phyloP scores from a whole-genome alignment of 2,329 filamentous ascomycete species.

The Penicillium palitans region DNA sequence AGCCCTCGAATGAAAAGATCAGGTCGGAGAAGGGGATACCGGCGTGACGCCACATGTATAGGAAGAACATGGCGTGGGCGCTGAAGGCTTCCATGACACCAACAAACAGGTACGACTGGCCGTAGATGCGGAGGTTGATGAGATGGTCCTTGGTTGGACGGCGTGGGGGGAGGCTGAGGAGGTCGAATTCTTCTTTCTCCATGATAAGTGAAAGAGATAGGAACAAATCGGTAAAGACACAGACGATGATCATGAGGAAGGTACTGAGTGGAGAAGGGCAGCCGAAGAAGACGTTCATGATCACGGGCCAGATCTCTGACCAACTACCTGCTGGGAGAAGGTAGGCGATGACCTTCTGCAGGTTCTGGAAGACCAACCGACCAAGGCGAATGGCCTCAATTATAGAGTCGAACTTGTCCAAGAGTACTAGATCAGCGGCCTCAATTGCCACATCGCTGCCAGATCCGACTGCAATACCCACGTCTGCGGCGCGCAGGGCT shows the following conservation, averaged over 20 bases:
- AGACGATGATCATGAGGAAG: constrained; percentile 61
- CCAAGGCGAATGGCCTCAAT: constrained; percentile 36
- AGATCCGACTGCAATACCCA: constrained; percentile 39
- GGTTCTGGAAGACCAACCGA: constrained; percentile 38
- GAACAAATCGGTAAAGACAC: constrained; percentile 58
- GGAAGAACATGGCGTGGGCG: constrained; percentile 56
- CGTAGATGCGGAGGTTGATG: constrained; percentile 55
- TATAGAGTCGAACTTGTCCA: constrained; percentile 40
- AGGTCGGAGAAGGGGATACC: constrained; percentile 51
- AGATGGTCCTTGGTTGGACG: constrained; percentile 54
- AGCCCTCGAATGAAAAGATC: constrained; percentile 54
- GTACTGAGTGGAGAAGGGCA: constrained; percentile 53
- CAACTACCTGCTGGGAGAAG: constrained; percentile 55
- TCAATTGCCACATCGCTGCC: constrained; percentile 46
- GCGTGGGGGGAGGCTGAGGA: constrained; percentile 53
- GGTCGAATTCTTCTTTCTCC: constrained; percentile 58
- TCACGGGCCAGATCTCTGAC: constrained; percentile 60
- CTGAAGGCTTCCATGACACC: constrained; percentile 54
- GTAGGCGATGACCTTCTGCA: constrained; percentile 43
- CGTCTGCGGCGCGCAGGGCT: constrained; percentile 35
- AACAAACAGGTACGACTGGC: constrained; percentile 55
- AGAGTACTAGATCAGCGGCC: constrained; percentile 41
- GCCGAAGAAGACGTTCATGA: constrained; percentile 59
- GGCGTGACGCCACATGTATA: constrained; percentile 53
- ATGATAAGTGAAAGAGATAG: constrained; percentile 54